Evolutionary conservation across 306 rosid genomes (phyloP).

Genomic region (Nissolia schottii): DNA sequence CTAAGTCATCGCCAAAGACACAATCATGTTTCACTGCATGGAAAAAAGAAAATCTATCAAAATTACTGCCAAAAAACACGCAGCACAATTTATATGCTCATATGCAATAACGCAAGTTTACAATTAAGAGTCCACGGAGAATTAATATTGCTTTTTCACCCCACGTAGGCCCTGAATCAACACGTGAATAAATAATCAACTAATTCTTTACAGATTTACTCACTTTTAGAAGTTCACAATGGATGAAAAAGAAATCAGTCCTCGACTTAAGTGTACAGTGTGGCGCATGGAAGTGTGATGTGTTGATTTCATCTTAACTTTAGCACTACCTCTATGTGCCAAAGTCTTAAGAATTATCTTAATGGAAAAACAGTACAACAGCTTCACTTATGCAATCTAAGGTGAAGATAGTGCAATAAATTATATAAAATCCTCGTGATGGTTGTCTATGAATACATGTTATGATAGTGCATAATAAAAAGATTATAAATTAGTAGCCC

Average conservation of each 20-base stretch:
- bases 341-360: not conserved
- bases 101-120: not conserved
- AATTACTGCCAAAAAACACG: not conserved
- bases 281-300: not conserved
- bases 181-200: not conserved
- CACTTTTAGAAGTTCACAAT: not conserved
- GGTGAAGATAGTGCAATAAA: not conserved
- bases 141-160: not conserved
- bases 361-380: not conserved
- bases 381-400: not conserved
- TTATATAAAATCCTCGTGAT: not conserved
- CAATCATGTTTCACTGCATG: conserved; percentile 91
- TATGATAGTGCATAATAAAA: not conserved
- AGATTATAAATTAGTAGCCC: conserved; percentile 13
- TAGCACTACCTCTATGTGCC: not conserved
- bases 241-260: not conserved
- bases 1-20: conserved; percentile 92
- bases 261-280: not conserved
- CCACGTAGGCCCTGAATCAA: not conserved
- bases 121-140: not conserved
- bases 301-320: not conserved
- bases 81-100: not conserved
- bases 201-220: not conserved
- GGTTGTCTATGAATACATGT: conserved; percentile 1
- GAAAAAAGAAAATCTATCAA: conserved; percentile 23